Evolutionary conservation across 129 eudicot species (phyloP).

Genomic region (Escallonia rubra): DNA sequence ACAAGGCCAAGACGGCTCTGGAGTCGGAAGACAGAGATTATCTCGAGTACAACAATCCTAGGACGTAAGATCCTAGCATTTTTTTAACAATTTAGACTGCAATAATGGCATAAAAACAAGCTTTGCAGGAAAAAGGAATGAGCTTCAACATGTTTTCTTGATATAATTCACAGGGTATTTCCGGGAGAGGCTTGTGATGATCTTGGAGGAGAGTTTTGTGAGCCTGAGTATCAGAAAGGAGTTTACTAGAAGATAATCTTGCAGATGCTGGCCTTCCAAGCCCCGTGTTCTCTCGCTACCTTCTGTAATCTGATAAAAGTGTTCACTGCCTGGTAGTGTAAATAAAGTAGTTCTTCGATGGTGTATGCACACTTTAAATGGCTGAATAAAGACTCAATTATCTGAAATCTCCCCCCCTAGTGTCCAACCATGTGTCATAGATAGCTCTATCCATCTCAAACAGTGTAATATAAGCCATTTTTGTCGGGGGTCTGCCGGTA

Average conservation of each 20-base stretch:
- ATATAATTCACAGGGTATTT: conserved; percentile 42
- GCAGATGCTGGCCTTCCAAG: background rate
- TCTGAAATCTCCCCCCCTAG: too few species aligned
- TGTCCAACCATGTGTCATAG: too few species aligned
- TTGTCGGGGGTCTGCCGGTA: too few species aligned
- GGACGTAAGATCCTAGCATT: conserved; percentile 28
- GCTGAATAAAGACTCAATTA: too few species aligned
- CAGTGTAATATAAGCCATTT: too few species aligned
- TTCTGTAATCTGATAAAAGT: background rate
- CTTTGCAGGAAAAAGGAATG: too few species aligned
- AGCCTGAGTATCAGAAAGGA: conserved; percentile 42
- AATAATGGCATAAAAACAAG: too few species aligned
- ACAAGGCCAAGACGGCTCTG: background rate
- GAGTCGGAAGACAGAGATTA: conserved; percentile 56
- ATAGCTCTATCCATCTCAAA: background rate
- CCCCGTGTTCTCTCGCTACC: background rate
- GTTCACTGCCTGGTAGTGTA: background rate
- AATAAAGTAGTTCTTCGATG: background rate
- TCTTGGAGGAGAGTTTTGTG: conserved; percentile 82
- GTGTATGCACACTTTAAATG: too few species aligned
- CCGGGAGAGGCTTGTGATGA: conserved; percentile 72
- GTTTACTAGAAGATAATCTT: conserved; percentile 10
- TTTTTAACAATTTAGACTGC: too few species aligned
- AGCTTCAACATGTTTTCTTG: background rate
- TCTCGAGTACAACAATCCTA: conserved; percentile 48